Evolutionary conservation across 2,329 filamentous ascomycete genomes (phyloP).

Genomic region (Chaetothyriales sp.): DNA sequence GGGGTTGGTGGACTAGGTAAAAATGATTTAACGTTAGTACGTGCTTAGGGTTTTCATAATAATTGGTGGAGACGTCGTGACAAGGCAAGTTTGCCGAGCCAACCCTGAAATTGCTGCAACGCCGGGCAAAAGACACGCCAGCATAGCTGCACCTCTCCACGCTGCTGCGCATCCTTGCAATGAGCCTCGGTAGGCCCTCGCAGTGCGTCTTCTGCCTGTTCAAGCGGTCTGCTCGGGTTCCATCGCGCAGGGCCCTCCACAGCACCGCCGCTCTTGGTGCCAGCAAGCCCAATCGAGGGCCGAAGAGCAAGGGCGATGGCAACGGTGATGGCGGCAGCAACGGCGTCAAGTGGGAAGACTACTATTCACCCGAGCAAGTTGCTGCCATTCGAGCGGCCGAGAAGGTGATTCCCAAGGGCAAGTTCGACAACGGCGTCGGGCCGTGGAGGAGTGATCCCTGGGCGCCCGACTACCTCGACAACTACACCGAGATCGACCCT

Average conservation of each 20-base stretch:
- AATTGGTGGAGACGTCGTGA: background rate
- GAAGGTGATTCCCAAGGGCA: conserved; percentile 54
- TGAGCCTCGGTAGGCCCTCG: conserved; percentile 35
- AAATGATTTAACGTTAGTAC: too few species aligned
- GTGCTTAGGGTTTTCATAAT: too few species aligned
- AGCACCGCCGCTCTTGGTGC: conserved; percentile 2
- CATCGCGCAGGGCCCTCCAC: background rate
- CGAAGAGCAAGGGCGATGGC: conserved; percentile 24
- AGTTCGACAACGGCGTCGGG: conserved; percentile 51
- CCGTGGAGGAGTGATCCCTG: conserved; percentile 57
- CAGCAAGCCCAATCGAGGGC: conserved; percentile 17
- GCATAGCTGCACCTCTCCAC: conserved; percentile 1
- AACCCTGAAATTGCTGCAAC: background rate
- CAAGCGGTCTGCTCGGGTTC: conserved; percentile 21
- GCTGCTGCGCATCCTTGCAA: conserved; percentile 19
- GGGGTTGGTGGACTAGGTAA: too few species aligned
- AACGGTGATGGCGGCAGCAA: conserved; percentile 48
- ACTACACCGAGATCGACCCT: conserved; percentile 63
- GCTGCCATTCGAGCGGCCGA: conserved; percentile 71
- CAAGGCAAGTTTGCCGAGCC: background rate
- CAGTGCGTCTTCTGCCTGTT: conserved; percentile 38
- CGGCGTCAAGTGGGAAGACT: conserved; percentile 18
- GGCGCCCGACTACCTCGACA: conserved; percentile 61
- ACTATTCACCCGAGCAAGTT: conserved; percentile 69
- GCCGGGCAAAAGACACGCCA: background rate